A percentile compares a stretch with the other conserved stretches of the same genome.
phyloP scores from a whole-genome alignment of 805 yeast species.

The Ogataea salicorniae region DNA sequence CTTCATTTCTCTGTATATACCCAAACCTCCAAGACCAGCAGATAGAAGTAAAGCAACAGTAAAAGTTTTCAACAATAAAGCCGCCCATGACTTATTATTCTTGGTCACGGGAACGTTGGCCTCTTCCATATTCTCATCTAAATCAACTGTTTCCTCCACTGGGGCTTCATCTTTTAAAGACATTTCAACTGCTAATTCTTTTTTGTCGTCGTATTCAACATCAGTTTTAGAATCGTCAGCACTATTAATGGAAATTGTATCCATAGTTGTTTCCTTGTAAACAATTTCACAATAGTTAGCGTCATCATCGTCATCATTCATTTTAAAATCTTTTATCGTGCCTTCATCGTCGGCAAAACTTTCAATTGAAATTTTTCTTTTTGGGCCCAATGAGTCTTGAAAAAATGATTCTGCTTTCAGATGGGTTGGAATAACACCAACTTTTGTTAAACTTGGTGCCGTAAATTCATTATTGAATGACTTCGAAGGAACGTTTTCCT shows the following conservation, averaged over 20 bases:
- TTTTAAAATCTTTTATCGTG: conserved; percentile 10
- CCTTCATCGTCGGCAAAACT: conserved; percentile 18
- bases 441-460: too few species aligned
- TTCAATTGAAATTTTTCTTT: conserved; percentile 15
- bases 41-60: conserved; percentile 28
- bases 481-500: too few species aligned
- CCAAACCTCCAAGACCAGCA: conserved; percentile 32
- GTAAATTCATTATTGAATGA: too few species aligned
- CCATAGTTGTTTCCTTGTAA: not conserved
- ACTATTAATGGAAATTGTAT: conserved; percentile 2
- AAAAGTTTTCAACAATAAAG: not conserved
- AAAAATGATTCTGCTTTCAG: not conserved
- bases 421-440: not conserved
- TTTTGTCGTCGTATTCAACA: conserved; percentile 6
- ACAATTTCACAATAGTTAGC: conserved; percentile 20
- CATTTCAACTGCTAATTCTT: not conserved
- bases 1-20: conserved; percentile 64
- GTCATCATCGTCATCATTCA: conserved; percentile 26
- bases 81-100: not conserved
- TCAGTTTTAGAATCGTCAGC: conserved; percentile 12
- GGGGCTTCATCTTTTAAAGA: too few species aligned
- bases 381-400: conserved; percentile 17
- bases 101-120: not conserved
- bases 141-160: conserved; percentile 3
- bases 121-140: not conserved